These are phyloP conservation scores for Aspergillus baeticus DNA, from an alignment of 495 filamentous ascomycete genomes.

Conservation along the genomic window DNA sequence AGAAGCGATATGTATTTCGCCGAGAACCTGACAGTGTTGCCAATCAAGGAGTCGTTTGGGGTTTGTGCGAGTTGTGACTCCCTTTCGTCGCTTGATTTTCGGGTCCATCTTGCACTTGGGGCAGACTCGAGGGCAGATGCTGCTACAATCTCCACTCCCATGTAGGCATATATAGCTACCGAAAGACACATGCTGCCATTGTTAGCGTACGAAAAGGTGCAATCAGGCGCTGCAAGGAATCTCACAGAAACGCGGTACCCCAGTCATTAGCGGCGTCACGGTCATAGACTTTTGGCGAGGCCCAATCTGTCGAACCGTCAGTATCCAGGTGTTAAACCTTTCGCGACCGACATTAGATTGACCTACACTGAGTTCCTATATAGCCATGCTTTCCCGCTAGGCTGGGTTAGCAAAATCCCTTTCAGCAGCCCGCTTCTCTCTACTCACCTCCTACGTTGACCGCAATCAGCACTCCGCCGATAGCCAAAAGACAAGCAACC, in stretches of 20 bases:
- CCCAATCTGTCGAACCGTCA: background rate
- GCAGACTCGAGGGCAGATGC: background rate
- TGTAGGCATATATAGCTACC: background rate
- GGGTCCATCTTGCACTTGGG: background rate
- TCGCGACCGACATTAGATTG: background rate
- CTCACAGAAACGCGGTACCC: constrained; percentile 2
- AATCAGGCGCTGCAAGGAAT: background rate
- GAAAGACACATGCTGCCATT: background rate
- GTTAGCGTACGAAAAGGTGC: background rate
- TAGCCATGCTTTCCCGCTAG: background rate
- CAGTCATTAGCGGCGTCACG: background rate
- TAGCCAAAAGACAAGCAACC: background rate
- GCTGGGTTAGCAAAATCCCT: too few relatives aligned
- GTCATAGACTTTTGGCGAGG: background rate
- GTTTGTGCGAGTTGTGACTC: background rate
- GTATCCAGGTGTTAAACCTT: background rate
- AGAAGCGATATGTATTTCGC: background rate
- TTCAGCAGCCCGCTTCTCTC: background rate
- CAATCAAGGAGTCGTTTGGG: background rate
- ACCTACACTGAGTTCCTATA: background rate
- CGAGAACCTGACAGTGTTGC: background rate
- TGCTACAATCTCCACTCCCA: background rate
- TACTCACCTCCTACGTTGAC: background rate
- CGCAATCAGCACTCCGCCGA: background rate
- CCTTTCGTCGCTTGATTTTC: background rate